These are phyloP conservation scores for Cutaneotrichosporon dermatis DNA, from an alignment of 1,284 basidiomycete species.

Conservation along the genomic window DNA sequence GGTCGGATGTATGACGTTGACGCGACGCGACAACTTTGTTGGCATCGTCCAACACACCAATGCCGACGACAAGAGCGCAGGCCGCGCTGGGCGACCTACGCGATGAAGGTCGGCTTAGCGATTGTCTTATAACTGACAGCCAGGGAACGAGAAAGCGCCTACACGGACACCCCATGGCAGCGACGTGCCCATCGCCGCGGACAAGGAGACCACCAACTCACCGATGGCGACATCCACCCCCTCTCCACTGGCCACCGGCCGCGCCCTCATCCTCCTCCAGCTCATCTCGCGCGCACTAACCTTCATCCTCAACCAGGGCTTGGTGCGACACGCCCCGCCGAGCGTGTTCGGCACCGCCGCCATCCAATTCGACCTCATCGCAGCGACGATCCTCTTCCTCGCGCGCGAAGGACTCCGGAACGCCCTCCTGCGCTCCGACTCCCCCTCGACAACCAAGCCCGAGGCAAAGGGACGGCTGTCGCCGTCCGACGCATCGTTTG, in stretches of 20 bases:
- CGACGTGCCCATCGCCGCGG: slow-evolving; percentile 7
- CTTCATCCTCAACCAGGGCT: slow-evolving; percentile 76
- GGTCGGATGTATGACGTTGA: not conserved
- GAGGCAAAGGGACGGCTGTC: no score
- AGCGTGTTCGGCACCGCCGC: slow-evolving; percentile 79
- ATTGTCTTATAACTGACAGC: no score
- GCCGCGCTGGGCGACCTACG: no score
- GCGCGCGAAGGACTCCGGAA: slow-evolving; percentile 86
- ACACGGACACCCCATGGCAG: no score
- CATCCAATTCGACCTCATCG: slow-evolving; percentile 78
- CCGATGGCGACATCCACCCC: not conserved
- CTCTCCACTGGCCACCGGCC: slow-evolving; percentile 44
- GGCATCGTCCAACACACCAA: no score
- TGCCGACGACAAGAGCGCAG: no score
- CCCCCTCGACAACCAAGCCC: not conserved
- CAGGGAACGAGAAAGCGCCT: no score
- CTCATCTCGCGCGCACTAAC: slow-evolving; percentile 77
- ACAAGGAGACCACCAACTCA: no score
- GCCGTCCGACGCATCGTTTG: slow-evolving; percentile 1
- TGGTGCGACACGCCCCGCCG: slow-evolving; percentile 79
- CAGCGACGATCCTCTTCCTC: slow-evolving; percentile 85
- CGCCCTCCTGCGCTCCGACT: slow-evolving; percentile 57
- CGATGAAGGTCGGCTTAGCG: no score
- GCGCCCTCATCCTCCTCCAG: slow-evolving; percentile 81
- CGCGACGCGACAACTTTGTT: not conserved